phyloP scores from a whole-genome alignment of 1,284 basidiomycete genomes.

The Kwoniella shivajii region DNA sequence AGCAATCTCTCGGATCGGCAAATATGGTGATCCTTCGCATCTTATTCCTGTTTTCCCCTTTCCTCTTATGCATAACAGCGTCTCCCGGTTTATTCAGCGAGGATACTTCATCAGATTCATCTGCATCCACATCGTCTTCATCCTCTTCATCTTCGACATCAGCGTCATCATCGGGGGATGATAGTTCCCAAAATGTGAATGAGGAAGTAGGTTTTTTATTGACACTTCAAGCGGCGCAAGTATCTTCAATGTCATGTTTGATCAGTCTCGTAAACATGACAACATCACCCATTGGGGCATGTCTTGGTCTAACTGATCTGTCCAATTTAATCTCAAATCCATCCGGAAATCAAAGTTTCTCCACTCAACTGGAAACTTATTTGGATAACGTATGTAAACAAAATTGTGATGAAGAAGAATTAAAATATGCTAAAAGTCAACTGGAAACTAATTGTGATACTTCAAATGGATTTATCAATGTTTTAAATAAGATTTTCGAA shows the following conservation, averaged over 20 bases:
- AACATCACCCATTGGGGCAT: conserved; percentile 31
- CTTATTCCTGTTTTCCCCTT: background rate
- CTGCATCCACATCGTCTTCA: conserved; percentile 9
- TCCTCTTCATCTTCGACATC: background rate
- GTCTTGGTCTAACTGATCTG: conserved; percentile 32
- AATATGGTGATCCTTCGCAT: background rate
- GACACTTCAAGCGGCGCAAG: conserved; percentile 38
- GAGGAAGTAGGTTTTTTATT: conserved; percentile 31
- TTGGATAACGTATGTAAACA: conserved; percentile 26
- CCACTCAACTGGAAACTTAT: conserved; percentile 31
- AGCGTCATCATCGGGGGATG: background rate
- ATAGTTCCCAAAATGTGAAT: background rate
- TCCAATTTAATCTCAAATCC: conserved; percentile 28
- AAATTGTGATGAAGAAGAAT: conserved; percentile 24
- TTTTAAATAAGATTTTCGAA: conserved; percentile 27
- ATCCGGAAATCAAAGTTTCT: conserved; percentile 21
- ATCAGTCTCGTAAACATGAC: conserved; percentile 48
- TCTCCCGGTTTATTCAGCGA: conserved; percentile 10
- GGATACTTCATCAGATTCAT: conserved; percentile 12
- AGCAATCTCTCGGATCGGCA: background rate
- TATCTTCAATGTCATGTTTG: conserved; percentile 41
- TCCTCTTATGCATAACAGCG: conserved; percentile 1
- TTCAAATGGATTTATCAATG: conserved; percentile 20
- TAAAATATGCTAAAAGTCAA: conserved; percentile 24
- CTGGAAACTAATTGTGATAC: conserved; percentile 23